Evolutionary conservation across 2,329 filamentous ascomycete genomes (phyloP), one percentile per base, ranked within the genome.

Genomic region (Diaporthe ampelina): DNA sequence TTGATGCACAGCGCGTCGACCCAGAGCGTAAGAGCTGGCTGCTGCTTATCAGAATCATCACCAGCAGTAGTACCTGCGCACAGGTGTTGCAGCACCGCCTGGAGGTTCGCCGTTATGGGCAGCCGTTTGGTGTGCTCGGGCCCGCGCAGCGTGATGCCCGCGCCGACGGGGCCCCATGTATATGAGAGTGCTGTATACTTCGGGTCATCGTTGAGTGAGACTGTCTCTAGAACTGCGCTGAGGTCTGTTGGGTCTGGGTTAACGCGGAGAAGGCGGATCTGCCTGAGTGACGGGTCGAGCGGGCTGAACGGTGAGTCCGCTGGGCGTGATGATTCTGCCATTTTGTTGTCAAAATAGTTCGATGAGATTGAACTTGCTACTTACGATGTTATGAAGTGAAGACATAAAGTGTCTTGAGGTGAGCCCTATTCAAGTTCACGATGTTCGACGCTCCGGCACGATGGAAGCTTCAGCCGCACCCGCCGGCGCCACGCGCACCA

Each of bases 1-100:
- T 73, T 73, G 52, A 70, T 61, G 52, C 68, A 70, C 52, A 70
- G 68, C 35, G 68, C 68, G 19, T 70, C 68, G 11, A 70, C 19
- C 68, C 68, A 70, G n/a, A 70, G 68, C 37, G 52, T n/a, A n/a
- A 59, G 24, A 45, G 4, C 19, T n/a, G n/a, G n/a, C 40, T 43
- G 40, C 15, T 43, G 13, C 26, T 3, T 13, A 3, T 1, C 40
- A 43, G 5, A 15, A 6, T 13, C 40, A 43, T 15, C 40, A 19
- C 40, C 15, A 43, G 4, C 5, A 7, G 40, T 4, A 19, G 40
- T 13, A 40, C 21, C 43, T 13, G 52, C 21, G 37, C 68, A 61
- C 13, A 70, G 37, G 52, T 61, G 29, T 50, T 70, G n/a, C 52
- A 70, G 52, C n/a, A 32, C 68, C 24, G 8, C 24, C 52, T 70